Evolutionary conservation across 2,329 filamentous ascomycete genomes (phyloP).

Genomic region (Tothia fuscella): DNA sequence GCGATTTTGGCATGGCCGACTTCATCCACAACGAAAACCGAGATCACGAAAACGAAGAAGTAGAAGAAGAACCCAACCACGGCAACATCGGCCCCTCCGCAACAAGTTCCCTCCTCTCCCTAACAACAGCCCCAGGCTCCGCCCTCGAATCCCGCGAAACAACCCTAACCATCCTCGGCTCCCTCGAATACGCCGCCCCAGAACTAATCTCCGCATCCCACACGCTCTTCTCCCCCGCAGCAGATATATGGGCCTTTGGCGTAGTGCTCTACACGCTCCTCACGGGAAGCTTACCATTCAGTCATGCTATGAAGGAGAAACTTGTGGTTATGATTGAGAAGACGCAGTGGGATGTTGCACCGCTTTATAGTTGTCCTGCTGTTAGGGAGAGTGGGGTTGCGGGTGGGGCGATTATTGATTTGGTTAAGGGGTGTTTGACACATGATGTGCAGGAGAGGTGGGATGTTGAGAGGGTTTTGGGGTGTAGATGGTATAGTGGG

Average conservation of each 20-base stretch:
- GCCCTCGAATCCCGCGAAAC: not conserved
- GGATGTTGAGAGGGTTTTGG: conserved; percentile 3
- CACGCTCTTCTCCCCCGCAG: conserved; percentile 39
- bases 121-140: not conserved
- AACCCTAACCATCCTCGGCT: conserved; percentile 34
- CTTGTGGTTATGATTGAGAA: conserved; percentile 47
- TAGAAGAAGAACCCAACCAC: conserved; percentile 34
- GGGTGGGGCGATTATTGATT: conserved; percentile 26
- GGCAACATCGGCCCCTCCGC: conserved; percentile 42
- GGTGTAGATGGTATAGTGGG: not conserved
- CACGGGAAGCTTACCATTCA: conserved; percentile 50
- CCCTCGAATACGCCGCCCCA: conserved; percentile 43
- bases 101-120: conserved; percentile 1
- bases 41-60: too few relatives aligned
- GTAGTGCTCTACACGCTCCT: conserved; percentile 50
- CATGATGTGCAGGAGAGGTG: conserved; percentile 33
- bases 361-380: conserved; percentile 34
- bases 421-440: conserved; percentile 48
- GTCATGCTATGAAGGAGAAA: conserved; percentile 46
- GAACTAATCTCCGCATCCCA: conserved; percentile 31
- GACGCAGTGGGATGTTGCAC: conserved; percentile 45
- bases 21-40: conserved; percentile 48
- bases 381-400: conserved; percentile 22
- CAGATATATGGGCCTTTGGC: conserved; percentile 57
- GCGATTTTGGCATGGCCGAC: conserved; percentile 59